A percentile compares a stretch with the other conserved stretches of the same genome.
phyloP scores from a whole-genome alignment of 257 asterid species.

The Solanum bukasovii region DNA sequence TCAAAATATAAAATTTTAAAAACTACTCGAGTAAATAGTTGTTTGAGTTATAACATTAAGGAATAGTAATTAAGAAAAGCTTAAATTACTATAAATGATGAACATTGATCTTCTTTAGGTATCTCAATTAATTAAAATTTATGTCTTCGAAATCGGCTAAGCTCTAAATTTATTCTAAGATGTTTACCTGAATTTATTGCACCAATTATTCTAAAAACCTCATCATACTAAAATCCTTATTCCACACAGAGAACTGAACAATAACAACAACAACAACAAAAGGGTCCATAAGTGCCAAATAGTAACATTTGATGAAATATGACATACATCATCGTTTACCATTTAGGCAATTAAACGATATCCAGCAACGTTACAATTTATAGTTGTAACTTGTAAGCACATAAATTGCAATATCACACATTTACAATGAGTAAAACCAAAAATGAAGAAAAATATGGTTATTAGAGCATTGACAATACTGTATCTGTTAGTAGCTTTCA shows the following conservation, averaged over 20 bases:
- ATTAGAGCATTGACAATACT: background rate
- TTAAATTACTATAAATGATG: background rate
- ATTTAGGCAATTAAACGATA: background rate
- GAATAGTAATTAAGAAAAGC: background rate
- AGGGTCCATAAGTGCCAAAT: background rate
- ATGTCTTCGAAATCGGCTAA: background rate
- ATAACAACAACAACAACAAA: background rate
- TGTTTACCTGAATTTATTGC: background rate
- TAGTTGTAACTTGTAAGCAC: background rate
- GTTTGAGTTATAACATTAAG: background rate
- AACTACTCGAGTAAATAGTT: background rate
- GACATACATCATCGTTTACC: background rate
- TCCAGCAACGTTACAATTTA: background rate
- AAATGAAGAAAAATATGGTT: background rate
- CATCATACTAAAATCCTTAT: background rate
- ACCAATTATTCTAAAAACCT: background rate
- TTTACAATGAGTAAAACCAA: background rate
- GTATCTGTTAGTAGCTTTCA: background rate
- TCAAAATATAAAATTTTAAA: background rate
- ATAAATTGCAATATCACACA: background rate
- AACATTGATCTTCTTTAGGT: background rate
- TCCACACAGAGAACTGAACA: background rate
- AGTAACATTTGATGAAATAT: background rate
- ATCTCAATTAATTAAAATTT: background rate
- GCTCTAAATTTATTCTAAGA: background rate